Evolutionary conservation across 2,329 filamentous ascomycete genomes (phyloP), one percentile per base, ranked within the genome.

Genomic region (Zopfia rhizophila): DNA sequence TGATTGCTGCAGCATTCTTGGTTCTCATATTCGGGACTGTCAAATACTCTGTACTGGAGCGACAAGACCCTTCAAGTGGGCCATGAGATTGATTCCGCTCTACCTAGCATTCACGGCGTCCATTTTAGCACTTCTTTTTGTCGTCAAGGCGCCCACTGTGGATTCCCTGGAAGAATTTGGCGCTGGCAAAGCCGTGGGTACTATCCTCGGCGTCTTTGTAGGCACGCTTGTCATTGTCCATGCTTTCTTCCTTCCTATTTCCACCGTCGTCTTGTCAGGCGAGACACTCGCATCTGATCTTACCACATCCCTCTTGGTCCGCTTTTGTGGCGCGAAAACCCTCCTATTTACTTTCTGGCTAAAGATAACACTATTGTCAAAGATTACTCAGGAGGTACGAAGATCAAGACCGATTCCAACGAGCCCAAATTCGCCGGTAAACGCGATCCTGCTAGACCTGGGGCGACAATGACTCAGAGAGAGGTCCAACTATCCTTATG

Each of bases 121-220:
- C 18, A 65, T 79, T 37, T 73, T 78, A 29, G 75, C 77, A 4
- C 70, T 88, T 65, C 79, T 87, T 48, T 81, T 88, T 48, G 75
- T 87, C 35, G 69, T 76, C 52, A 70, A 76, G 52, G 61, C 65
- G n/a, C 74, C 72, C 24, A 39, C 33, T 22, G 44, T 27, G 10
- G 40, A 44, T 19, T 43, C 44, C 2, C 19, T 52, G 3, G 23
- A 62, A n/a, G 54, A 54, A 11, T 43, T 52, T 30, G 54, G 48
- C 1, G 35, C 54, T 5, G 51, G 51, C 1, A 48, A 50, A 17
- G 41, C 25, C 1, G 4, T 11, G 7, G 48, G 48, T 13, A 53
- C 53, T 13, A 43, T 53, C n/a, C 28, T 55, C 6, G 53, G 53
- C 11, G 39, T 48, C 3, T 22, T 33, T 19, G 30, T 8, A 1